Conservation (phyloP, 2,329 filamentous ascomycete species). For the Stenocarpella maydis region DNA sequence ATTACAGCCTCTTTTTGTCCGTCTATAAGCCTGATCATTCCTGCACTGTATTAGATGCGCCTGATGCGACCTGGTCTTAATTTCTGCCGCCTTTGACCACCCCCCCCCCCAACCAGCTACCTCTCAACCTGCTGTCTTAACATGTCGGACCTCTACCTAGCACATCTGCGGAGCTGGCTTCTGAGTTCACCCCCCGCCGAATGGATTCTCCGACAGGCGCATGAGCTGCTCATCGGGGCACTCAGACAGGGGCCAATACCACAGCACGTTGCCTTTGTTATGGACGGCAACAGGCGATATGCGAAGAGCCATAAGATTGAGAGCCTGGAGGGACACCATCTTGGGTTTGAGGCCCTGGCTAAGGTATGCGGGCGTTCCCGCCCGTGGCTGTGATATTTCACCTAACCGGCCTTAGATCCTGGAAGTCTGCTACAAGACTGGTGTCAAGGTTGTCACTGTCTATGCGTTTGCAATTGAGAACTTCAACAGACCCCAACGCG, state of each 20-base stretch:
- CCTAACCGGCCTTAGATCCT: constrained; percentile 68
- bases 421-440: constrained; percentile 97
- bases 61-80: not conserved
- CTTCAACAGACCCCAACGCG: constrained; percentile 95
- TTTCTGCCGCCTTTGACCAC: not conserved
- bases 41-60: not conserved
- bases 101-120: not conserved
- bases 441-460: constrained; percentile 95
- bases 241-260: constrained; percentile 91
- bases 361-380: constrained; percentile 58
- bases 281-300: constrained; percentile 97
- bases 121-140: not conserved
- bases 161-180: constrained; percentile 70
- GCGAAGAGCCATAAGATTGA: constrained; percentile 91
- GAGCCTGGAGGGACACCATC: constrained; percentile 93
- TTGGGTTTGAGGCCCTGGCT: constrained; percentile 94
- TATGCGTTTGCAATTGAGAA: constrained; percentile 99
- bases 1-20: not conserved
- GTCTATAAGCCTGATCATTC: not conserved
- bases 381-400: not conserved
- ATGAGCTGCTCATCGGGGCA: constrained; percentile 87
- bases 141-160: constrained; percentile 65
- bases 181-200: constrained; percentile 89
- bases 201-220: constrained; percentile 81
- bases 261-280: constrained; percentile 97